phyloP scores from a whole-genome alignment of 1,139 yeast genomes.

The Lodderomyces orthopsilosis region DNA sequence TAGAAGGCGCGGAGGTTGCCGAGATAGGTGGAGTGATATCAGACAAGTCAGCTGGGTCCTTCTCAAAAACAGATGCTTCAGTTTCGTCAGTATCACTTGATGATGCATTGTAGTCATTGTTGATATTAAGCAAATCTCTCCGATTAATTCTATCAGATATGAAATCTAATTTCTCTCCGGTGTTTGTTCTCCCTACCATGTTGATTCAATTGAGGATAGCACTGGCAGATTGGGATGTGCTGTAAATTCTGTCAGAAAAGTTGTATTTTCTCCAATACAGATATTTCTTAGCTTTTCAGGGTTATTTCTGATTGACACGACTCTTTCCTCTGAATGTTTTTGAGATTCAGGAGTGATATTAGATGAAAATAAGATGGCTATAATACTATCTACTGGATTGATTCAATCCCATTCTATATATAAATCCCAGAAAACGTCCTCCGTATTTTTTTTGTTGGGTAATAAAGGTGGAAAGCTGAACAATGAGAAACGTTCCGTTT shows the following conservation, averaged over 20 bases:
- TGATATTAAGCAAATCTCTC: slow-evolving; percentile 18
- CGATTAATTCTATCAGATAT: slow-evolving; percentile 17
- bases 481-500: neutral
- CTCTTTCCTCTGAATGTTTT: too few species aligned
- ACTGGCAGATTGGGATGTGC: too few species aligned
- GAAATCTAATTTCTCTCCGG: slow-evolving; percentile 14
- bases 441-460: slow-evolving; percentile 1
- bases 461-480: neutral
- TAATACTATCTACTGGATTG: neutral
- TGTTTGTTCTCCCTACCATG: neutral
- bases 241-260: too few species aligned
- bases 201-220: neutral
- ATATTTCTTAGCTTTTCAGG: too few species aligned
- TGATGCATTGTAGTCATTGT: slow-evolving; percentile 18
- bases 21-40: slow-evolving; percentile 1
- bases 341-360: too few species aligned
- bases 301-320: too few species aligned
- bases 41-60: neutral
- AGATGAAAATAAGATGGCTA: too few species aligned
- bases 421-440: neutral
- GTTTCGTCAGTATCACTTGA: slow-evolving; percentile 10
- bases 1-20: neutral
- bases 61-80: neutral
- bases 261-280: too few species aligned
- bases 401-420: neutral